Evolutionary conservation across 352 stramenopile genomes (phyloP), one percentile per base, ranked within the genome.

Genomic region (Phytophthora boehmeriae): DNA sequence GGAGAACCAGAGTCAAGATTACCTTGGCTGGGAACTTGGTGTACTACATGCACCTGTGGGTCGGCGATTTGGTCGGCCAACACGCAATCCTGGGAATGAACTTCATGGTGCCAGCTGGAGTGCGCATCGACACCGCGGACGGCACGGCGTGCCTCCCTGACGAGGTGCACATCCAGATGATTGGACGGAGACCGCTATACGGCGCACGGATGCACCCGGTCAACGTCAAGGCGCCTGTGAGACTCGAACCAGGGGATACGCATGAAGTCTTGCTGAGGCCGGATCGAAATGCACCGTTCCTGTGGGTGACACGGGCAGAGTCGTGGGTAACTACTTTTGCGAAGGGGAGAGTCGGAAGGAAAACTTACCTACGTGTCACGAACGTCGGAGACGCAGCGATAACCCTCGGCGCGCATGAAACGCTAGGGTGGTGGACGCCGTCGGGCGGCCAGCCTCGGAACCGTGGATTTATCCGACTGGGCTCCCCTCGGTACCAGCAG

Each of bases 21-120:
- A 55, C 32, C 28, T 45, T 55, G 5, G 48, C n/a, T 1, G 20
- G 34, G 5, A 39, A 55, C n/a, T 17, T 39, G 34, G 34, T 39
- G 5, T 39, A 39, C 14, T 39, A 16, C 34, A 4, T n/a, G 34
- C 2, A 51, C 0, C 13, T 25, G 8, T 68, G 53, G 64, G 58
- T 65, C 8, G 59, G 54, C 0, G 48, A 60, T 23, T 20, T 63
- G n/a, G 5, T 41, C 2, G 63, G 63, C 1, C 48, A 62, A 10
- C 10, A 72, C 5, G 39, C 23, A 2, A 63, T 67, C 4, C 27
- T 64, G 0, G 52, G 39, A 0, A 67, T 72, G 57, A 32, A 68
- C 27, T 65, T 68, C 25, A 68, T 68, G 52, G 49, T 61, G 1
- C 59, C 58, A 4, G 46, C 36, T 0, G 56, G 45, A 2, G 35